Conservation (phyloP, 805 yeast genomes). For the Kurtzmaniella fragi region DNA sequence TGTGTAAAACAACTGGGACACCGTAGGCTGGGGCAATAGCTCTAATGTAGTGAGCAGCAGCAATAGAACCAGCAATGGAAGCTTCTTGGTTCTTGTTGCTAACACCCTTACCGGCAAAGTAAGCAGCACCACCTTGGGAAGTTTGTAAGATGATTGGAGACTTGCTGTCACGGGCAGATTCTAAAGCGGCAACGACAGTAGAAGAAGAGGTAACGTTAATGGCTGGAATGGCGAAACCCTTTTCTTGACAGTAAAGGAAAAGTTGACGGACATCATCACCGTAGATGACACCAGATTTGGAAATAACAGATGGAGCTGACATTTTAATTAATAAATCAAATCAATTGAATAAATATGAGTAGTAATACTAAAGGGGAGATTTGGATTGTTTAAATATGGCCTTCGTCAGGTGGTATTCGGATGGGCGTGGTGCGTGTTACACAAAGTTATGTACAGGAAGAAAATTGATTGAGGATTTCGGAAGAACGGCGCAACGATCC, state of each 20-base stretch:
- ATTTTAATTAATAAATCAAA: constrained; percentile 18
- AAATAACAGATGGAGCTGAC: constrained; percentile 71
- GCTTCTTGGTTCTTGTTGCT: constrained; percentile 90
- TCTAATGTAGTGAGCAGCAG: constrained; percentile 98
- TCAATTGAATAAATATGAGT: neutral
- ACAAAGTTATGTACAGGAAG: neutral
- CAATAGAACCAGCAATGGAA: constrained; percentile 89
- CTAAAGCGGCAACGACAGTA: constrained; percentile 60
- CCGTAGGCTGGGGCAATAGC: constrained; percentile 95
- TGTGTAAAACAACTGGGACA: constrained; percentile 93
- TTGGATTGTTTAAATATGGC: too few species aligned
- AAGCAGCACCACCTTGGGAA: constrained; percentile 99
- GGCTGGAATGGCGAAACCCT: constrained; percentile 97
- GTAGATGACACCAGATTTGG: constrained; percentile 94
- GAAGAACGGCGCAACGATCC: neutral
- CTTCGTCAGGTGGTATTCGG: constrained; percentile 4
- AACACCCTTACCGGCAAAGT: constrained; percentile 99
- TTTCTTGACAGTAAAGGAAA: constrained; percentile 88
- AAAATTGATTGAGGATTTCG: neutral
- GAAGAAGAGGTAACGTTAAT: constrained; percentile 98
- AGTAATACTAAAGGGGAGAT: neutral
- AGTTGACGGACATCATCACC: constrained; percentile 91
- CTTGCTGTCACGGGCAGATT: constrained; percentile 45
- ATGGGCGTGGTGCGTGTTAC: constrained; percentile 5
- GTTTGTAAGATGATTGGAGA: constrained; percentile 96